Base-by-base conservation (phyloP, 371 early-diverging fungal species). In the Mucor velutinosus region DNA sequence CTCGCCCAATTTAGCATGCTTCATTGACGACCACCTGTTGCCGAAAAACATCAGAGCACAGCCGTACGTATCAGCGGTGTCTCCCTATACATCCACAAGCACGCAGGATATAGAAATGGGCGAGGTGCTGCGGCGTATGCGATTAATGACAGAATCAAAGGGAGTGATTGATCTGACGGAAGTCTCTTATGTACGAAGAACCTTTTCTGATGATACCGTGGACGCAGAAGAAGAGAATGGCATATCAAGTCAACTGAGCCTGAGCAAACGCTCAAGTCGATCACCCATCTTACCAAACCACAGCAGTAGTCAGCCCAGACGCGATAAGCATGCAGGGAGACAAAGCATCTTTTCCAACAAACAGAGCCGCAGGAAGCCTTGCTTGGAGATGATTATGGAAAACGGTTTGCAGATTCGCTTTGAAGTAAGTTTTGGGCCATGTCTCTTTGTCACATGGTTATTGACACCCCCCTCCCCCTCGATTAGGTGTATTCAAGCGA, bases 81-180 rank as follows among this genome's bases (percentile, higher is more conserved):
- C 70, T 25, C 69, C 76, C 5, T 70, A 67, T 30, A 29, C 58
- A 45, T 43, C 27, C 25, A 25, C 62, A 14, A 41, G 60, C 6
- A 63, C 45, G 11, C 23, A 37, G 4, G 49, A 60, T 14, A 15
- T 55, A 4, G 55, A 65, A n/a, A 0, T 30, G 49, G 72, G 39
- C 32, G 86, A 82, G n/a, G 64, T 77, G 1, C 56, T 74, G 17
- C 68, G 88, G 17, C 73, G 86, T n/a, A 80, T 84, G 76, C 61
- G 69, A 0, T 75, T 87, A 21, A 75, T 87, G 30, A 70, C 66
- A 19, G 57, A 80, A 15, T 83, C 86, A 0, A 70, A 69, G n/a
- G 85, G 86, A 8, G 64, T 82, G 19, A 82, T 88, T 71, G 84
- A 88, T 66, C 61, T 88, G 68, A 83, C 83, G 0, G 78, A 87